phyloP scores from a whole-genome alignment of 129 eudicot species.

The carrot (Daucus carota) region DNA sequence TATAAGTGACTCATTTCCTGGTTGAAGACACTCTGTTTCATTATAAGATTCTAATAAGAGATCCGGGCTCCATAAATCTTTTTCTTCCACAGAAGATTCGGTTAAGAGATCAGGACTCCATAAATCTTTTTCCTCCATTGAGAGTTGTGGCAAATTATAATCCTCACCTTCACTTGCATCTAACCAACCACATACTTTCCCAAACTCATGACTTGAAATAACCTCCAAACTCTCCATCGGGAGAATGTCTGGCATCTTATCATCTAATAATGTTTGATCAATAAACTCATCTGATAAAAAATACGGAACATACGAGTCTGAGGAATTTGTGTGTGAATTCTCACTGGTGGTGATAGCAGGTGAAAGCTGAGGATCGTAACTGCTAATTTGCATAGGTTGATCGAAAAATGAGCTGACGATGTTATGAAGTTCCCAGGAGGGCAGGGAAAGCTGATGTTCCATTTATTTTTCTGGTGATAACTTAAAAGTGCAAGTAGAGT shows the following conservation, averaged over 20 bases:
- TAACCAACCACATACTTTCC: conserved; percentile 37
- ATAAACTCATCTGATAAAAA: conserved; percentile 12
- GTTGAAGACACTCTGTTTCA: not conserved
- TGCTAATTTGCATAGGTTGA: conserved; percentile 16
- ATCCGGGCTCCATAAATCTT: conserved; percentile 25
- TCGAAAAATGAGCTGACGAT: conserved; percentile 23
- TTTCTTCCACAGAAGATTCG: conserved; percentile 8
- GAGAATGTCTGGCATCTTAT: conserved; percentile 7
- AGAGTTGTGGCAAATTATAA: conserved; percentile 15
- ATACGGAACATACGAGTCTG: conserved; percentile 24
- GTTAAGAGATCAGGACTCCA: conserved; percentile 8
- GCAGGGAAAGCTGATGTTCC: conserved; percentile 34
- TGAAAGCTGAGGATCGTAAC: conserved; percentile 15
- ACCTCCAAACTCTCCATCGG: conserved; percentile 27
- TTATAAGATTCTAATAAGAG: conserved; percentile 17
- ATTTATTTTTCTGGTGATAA: conserved; percentile 25
- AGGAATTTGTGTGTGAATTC: conserved; percentile 29
- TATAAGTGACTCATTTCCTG: conserved; percentile 13
- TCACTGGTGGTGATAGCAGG: conserved; percentile 24
- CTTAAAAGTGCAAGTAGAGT: conserved; percentile 9
- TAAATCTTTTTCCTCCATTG: not conserved
- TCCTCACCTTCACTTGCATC: conserved; percentile 27
- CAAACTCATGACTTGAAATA: conserved; percentile 14
- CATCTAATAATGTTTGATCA: conserved; percentile 14
- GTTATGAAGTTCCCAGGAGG: conserved; percentile 35